These are phyloP conservation scores for Primulina eburnea DNA, from an alignment of 257 asterid species.

Conservation along the genomic window DNA sequence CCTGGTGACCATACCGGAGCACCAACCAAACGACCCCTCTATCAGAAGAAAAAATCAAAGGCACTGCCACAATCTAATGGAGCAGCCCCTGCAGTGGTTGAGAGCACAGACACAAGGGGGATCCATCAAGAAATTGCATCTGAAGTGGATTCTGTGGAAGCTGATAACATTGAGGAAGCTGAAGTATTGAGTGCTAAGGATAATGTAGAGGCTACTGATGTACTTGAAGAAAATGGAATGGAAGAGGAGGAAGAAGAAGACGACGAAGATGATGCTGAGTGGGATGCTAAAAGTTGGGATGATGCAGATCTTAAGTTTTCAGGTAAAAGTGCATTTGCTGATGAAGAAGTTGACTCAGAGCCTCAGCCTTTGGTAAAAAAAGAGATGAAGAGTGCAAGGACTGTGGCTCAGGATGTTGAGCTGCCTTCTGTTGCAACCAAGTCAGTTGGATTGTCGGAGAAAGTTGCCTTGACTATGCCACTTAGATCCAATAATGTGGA, in stretches of 20 bases:
- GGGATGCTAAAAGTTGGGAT: slow-evolving; percentile 99
- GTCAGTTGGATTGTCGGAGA: slow-evolving; percentile 28
- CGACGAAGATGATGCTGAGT: slow-evolving; percentile 70
- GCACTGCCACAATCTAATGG: slow-evolving; percentile 65
- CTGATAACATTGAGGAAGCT: slow-evolving; percentile 37
- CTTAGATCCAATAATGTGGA: slow-evolving; percentile 33
- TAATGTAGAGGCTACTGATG: slow-evolving; percentile 38
- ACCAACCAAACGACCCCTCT: slow-evolving; percentile 65
- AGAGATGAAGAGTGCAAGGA: slow-evolving; percentile 46
- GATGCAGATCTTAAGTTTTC: slow-evolving; percentile 81
- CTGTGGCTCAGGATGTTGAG: slow-evolving; percentile 36
- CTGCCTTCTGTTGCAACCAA: slow-evolving; percentile 37
- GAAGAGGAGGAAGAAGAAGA: slow-evolving; percentile 42
- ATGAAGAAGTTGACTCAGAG: slow-evolving; percentile 79
- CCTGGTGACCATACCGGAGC: slow-evolving; percentile 50
- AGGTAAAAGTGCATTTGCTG: slow-evolving; percentile 73
- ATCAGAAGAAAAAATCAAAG: slow-evolving; percentile 71
- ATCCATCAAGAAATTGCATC: slow-evolving; percentile 34
- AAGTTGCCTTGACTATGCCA: slow-evolving; percentile 28
- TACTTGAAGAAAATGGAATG: slow-evolving; percentile 51
- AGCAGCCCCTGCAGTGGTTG: slow-evolving; percentile 42
- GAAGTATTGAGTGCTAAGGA: slow-evolving; percentile 39
- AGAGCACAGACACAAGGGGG: slow-evolving; percentile 41
- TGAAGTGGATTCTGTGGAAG: slow-evolving; percentile 42
- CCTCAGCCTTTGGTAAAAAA: slow-evolving; percentile 53